Conservation (phyloP, 139 green algal genomes). For the Haematococcus lacustris region DNA sequence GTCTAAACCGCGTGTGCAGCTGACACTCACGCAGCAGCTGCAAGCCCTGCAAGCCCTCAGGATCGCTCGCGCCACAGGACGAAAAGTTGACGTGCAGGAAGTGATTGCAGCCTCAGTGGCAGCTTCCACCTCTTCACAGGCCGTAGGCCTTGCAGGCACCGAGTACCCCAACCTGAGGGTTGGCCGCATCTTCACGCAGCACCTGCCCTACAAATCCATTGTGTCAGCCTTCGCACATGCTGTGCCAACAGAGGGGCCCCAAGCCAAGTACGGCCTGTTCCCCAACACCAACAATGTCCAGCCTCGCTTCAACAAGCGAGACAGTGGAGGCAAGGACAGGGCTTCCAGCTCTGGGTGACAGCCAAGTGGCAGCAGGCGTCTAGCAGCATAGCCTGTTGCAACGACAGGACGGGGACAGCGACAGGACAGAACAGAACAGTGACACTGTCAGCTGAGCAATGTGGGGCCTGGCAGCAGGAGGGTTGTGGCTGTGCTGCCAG, state of each 20-base stretch:
- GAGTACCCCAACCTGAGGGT: constrained; percentile 29
- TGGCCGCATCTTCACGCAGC: constrained; percentile 24
- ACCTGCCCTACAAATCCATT: constrained; percentile 32
- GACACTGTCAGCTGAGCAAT: too few species aligned
- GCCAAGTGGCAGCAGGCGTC: too few species aligned
- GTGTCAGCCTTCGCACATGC: constrained; percentile 22
- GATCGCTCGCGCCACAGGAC: not conserved
- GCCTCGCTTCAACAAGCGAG: too few species aligned
- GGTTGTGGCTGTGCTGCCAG: too few species aligned
- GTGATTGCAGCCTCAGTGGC: constrained; percentile 6
- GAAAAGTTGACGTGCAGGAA: not conserved
- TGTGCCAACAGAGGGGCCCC: constrained; percentile 13
- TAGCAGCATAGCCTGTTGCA: too few species aligned
- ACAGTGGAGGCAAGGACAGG: too few species aligned
- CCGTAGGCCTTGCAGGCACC: constrained; percentile 2
- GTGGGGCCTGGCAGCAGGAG: too few species aligned
- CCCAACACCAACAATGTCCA: constrained; percentile 11
- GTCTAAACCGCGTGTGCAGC: constrained; percentile 12
- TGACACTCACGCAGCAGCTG: constrained; percentile 7
- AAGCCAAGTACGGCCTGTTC: constrained; percentile 32
- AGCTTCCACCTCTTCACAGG: constrained; percentile 2
- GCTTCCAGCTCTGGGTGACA: too few species aligned
- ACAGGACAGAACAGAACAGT: too few species aligned
- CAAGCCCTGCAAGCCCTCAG: constrained; percentile 6
- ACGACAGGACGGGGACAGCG: too few species aligned